These are phyloP conservation scores for Neurospora cerealis DNA, from an alignment of 495 filamentous ascomycete species.

Conservation along the genomic window DNA sequence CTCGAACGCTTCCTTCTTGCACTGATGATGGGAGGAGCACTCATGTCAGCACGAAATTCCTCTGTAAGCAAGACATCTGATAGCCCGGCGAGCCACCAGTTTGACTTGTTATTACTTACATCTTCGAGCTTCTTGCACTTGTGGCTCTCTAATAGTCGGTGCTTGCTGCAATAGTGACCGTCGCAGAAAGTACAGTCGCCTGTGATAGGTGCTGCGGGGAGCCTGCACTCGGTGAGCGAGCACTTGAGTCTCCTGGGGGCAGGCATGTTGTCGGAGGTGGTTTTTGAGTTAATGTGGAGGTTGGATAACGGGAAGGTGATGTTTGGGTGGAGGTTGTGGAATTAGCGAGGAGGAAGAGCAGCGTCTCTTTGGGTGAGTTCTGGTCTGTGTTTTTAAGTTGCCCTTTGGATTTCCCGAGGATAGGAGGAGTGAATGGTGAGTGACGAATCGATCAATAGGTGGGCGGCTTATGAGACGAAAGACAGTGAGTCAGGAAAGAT, in stretches of 20 bases:
- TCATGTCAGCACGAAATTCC: conserved; percentile 20
- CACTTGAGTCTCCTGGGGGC: conserved; percentile 71
- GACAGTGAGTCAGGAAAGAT: neutral
- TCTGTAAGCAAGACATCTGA: conserved; percentile 25
- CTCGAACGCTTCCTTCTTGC: conserved; percentile 91
- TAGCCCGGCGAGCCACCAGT: conserved; percentile 43
- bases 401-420: neutral
- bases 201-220: conserved; percentile 77
- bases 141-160: conserved; percentile 87
- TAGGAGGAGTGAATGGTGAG: conserved; percentile 8
- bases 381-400: neutral
- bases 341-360: neutral
- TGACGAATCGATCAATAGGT: neutral
- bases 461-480: neutral
- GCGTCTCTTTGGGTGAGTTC: neutral
- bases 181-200: conserved; percentile 94
- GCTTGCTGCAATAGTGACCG: conserved; percentile 88
- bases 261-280: conserved; percentile 42
- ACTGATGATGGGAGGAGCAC: conserved; percentile 34
- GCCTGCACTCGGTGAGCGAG: conserved; percentile 79
- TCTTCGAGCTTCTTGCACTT: conserved; percentile 90
- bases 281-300: neutral
- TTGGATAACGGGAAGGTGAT: conserved; percentile 4
- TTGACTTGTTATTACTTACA: conserved; percentile 35
- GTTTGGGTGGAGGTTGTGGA: conserved; percentile 9